Evolutionary conservation across 441 rosid species (phyloP), one percentile per base, ranked within the genome.

Genomic region (Kokia cookei): DNA sequence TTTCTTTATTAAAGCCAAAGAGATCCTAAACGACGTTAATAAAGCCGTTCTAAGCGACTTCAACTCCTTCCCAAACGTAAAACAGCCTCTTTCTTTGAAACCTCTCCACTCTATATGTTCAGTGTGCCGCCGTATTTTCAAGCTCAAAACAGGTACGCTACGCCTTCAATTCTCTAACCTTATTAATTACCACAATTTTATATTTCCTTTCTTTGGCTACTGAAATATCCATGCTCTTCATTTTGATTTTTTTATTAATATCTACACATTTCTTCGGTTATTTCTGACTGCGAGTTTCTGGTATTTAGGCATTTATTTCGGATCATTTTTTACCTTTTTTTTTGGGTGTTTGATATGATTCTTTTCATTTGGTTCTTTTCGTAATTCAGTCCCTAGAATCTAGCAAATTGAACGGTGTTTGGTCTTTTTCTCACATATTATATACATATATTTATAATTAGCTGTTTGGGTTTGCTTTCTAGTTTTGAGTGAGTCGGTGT

Each of bases 401-500:
- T 17, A 14, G 55, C 55, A 50, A 50, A 50, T 50, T n/a, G 55
- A 50, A 15, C 19, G 55, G 55, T 50, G 55, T 17, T 50, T 50
- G 55, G 9, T 50, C 17, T 50, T 50, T 50, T 50, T 50, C 55
- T 50, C 19, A 50, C 54, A 3, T 15, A 50, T 4, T 15, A 50
- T 15, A 50, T 5, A 50, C 17, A 15, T 15, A 50, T 50, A 50
- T 50, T 14, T 13, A 5, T 14, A 50, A 2, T 50, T 14, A 7
- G 35, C 62, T 24, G 37, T 48, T 6, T 22, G 15, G 45, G 27
- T 7, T 29, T 47, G 17, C 26, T 59, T 40, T 13, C 14, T 22
- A 40, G 74, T 68, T 74, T 53, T 57, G 54, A 51, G 59, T 75
- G 69, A 47, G 42, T 78, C 66, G 54, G 11, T 51, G 71, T 64